Evolutionary conservation across 495 filamentous ascomycete species (phyloP), one percentile per base, ranked within the genome.

Genomic region (Beverwykella pulmonaria): DNA sequence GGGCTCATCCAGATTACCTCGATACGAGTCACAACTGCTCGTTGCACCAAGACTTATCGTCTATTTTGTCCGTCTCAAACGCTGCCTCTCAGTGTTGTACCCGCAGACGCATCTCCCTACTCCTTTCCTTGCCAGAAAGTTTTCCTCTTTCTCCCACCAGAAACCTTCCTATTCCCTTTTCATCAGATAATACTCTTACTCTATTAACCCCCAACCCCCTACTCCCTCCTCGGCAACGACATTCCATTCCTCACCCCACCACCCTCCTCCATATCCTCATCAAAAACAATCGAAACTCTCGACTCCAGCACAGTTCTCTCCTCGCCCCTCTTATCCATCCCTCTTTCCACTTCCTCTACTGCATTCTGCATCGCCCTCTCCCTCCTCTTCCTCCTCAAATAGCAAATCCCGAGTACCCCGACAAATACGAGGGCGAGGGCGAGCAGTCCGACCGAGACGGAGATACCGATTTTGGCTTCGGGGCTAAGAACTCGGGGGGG

Each of bases 241-340:
- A 55, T 55, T 2, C 52, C 52, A 55, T 55, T 30, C 30, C 52
- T 32, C 26, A 6, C 52, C 17, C 52, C n/a, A 7, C 23, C 27
- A 25, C 32, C 27, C 17, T 55, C 52, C 52, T 55, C 52, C 4
- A 2, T n/a, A 4, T 30, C 52, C 17, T 26, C 25, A n/a, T 25
- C 23, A 30, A 55, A 29, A 23, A 55, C 52, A 55, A 55, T 55
- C 2, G 52, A 55, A 5, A 55, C 52, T 20, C 52, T 48, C 7
- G 22, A 49, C 44, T 61, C 58, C 25, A 61, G 25, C 25, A 61
- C 58, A 48, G 44, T 50, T 25, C 39, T 48, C 26, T 61, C 58
- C 27, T 49, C 26, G 23, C 58, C 50, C 41, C 44, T 20, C n/a
- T 48, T 61, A 5, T 12, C 25, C 23, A 19, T 25, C 10, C 58